phyloP scores from a whole-genome alignment of 768 basidiomycete species.

The Calvatia gigantea region DNA sequence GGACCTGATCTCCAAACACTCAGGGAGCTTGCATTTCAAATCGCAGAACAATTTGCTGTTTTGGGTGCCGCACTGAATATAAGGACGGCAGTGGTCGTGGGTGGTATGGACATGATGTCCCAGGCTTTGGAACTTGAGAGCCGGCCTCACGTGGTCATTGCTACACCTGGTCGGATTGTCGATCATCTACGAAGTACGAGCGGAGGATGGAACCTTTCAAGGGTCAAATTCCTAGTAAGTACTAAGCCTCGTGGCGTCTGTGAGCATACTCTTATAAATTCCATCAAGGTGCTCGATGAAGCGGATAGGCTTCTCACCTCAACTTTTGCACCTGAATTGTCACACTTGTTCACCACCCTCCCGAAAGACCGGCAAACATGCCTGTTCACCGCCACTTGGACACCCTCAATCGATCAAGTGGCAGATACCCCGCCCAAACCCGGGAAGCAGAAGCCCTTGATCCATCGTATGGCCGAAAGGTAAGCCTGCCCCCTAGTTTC shows the following conservation, averaged over 20 bases:
- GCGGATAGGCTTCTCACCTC: constrained; percentile 89
- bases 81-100: constrained; percentile 86
- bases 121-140: constrained; percentile 85
- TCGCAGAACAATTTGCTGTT: constrained; percentile 93
- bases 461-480: constrained; percentile 76
- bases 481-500: constrained; percentile 24
- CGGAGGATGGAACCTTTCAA: constrained; percentile 79
- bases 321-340: constrained; percentile 85
- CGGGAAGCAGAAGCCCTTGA: constrained; percentile 85
- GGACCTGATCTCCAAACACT: neutral
- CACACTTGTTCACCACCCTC: constrained; percentile 69
- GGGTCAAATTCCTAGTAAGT: constrained; percentile 81
- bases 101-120: constrained; percentile 97
- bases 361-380: constrained; percentile 92
- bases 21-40: constrained; percentile 96
- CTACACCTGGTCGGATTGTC: constrained; percentile 92
- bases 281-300: constrained; percentile 83
- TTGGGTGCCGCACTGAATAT: constrained; percentile 80
- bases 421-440: constrained; percentile 67
- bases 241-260: neutral
- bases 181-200: constrained; percentile 81
- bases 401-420: constrained; percentile 77
- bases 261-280: neutral
- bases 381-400: constrained; percentile 94
- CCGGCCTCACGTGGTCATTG: constrained; percentile 90